These are phyloP conservation scores for Heliamphora exappendiculata DNA, from an alignment of 148 eudicot species.

Conservation along the genomic window DNA sequence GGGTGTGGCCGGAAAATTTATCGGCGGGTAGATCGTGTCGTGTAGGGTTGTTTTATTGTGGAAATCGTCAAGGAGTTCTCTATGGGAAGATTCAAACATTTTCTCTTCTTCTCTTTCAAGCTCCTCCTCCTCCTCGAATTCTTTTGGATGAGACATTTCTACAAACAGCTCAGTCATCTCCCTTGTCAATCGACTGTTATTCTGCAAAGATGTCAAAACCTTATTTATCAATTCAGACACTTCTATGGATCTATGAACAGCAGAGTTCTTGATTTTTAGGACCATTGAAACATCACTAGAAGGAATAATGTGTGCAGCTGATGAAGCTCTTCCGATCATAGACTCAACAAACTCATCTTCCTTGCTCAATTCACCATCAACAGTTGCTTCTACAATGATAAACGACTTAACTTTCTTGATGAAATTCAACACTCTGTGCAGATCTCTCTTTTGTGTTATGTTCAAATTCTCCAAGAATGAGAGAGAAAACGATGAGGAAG, in stretches of 20 bases:
- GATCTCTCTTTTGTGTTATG: slow-evolving; percentile 6
- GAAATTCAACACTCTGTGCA: slow-evolving; percentile 8
- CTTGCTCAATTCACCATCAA: slow-evolving; percentile 11
- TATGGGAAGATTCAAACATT: slow-evolving; percentile 13
- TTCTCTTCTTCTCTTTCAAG: slow-evolving; percentile 14
- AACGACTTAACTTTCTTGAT: slow-evolving; percentile 12
- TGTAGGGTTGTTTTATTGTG: slow-evolving; percentile 22
- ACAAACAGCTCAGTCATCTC: slow-evolving; percentile 3
- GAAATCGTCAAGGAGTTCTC: slow-evolving; percentile 20
- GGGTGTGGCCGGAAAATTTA: slow-evolving; percentile 34
- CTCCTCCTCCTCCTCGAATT: slow-evolving; percentile 6
- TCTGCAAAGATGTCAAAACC: slow-evolving; percentile 1
- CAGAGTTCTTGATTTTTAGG: slow-evolving; percentile 13
- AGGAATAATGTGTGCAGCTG: neutral
- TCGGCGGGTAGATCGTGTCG: slow-evolving; percentile 40
- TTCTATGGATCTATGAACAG: slow-evolving; percentile 6
- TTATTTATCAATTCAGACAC: slow-evolving; percentile 4
- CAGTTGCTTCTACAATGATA: slow-evolving; percentile 18
- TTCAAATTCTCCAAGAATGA: slow-evolving; percentile 13
- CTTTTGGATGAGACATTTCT: slow-evolving; percentile 17
- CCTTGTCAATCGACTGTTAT: neutral
- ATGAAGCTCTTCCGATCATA: slow-evolving; percentile 8
- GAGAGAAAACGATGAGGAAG: slow-evolving; percentile 12
- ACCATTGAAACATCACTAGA: slow-evolving; percentile 11
- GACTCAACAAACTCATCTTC: slow-evolving; percentile 8